These are phyloP conservation scores for Andrographis paniculata DNA, from an alignment of 305 asterid species.

Conservation along the genomic window DNA sequence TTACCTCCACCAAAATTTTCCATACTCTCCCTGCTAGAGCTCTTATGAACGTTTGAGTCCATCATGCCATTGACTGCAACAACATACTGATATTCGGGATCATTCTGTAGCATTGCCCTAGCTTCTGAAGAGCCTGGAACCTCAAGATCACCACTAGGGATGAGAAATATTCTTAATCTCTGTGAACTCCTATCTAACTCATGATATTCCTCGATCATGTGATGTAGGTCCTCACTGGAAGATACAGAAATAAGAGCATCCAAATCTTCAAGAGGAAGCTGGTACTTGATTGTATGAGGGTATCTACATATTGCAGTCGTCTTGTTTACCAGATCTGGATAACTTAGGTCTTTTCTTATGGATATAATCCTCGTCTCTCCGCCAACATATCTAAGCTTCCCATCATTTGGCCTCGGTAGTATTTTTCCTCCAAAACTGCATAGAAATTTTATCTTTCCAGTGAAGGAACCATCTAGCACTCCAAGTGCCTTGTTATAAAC, in stretches of 20 bases:
- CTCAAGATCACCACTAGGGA: slow-evolving; percentile 47
- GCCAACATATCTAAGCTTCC: slow-evolving; percentile 80
- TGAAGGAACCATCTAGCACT: slow-evolving; percentile 25
- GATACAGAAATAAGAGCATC: slow-evolving; percentile 86
- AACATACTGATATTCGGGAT: slow-evolving; percentile 54
- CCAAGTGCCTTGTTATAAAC: slow-evolving; percentile 26
- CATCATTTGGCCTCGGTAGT: slow-evolving; percentile 79
- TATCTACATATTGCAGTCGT: slow-evolving; percentile 54
- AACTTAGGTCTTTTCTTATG: slow-evolving; percentile 44
- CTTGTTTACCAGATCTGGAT: slow-evolving; percentile 52
- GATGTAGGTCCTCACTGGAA: slow-evolving; percentile 85
- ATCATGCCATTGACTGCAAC: slow-evolving; percentile 67
- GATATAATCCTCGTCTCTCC: slow-evolving; percentile 89
- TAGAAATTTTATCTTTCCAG: slow-evolving; percentile 61
- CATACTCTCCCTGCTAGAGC: slow-evolving; percentile 59
- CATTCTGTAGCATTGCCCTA: slow-evolving; percentile 34
- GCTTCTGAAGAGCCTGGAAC: slow-evolving; percentile 44
- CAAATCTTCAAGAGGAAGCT: slow-evolving; percentile 91
- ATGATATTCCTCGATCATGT: slow-evolving; percentile 87
- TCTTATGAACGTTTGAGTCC: slow-evolving; percentile 43
- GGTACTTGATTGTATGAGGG: slow-evolving; percentile 73
- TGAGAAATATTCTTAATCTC: slow-evolving; percentile 66
- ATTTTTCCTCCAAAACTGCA: slow-evolving; percentile 93
- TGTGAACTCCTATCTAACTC: slow-evolving; percentile 64
- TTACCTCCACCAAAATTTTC: slow-evolving; percentile 30